Evolutionary conservation across 257 asterid genomes (phyloP).

Genomic region (Solanum bulbocastanum): DNA sequence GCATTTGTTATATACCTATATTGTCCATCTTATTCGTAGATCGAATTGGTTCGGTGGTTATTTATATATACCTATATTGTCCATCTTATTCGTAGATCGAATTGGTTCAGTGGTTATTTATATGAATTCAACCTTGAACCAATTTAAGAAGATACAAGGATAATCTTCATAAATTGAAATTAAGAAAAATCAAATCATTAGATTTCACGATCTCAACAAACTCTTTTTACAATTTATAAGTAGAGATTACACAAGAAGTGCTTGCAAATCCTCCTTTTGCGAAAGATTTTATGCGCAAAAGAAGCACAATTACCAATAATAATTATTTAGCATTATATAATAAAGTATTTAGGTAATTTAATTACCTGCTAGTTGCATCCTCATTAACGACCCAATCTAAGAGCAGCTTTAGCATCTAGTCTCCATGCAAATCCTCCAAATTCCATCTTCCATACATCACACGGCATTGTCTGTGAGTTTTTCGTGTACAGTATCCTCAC

Average conservation of each 20-base stretch:
- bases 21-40: not conserved
- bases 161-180: not conserved
- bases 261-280: not conserved
- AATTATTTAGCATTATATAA: not conserved
- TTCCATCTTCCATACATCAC: conserved; percentile 51
- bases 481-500: conserved; percentile 31
- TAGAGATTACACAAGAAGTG: not conserved
- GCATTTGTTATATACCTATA: not conserved
- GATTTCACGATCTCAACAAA: not conserved
- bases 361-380: not conserved
- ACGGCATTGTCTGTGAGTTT: conserved; percentile 28
- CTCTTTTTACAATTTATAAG: not conserved
- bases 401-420: conserved; percentile 35
- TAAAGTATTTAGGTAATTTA: not conserved
- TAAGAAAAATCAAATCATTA: not conserved
- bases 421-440: conserved; percentile 53
- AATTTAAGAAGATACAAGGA: not conserved
- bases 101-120: not conserved
- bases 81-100: not conserved
- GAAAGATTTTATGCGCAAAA: not conserved
- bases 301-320: not conserved
- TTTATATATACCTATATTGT: not conserved
- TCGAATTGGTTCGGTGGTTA: not conserved
- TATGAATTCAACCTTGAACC: not conserved
- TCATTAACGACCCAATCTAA: conserved; percentile 22